A percentile compares a stretch with the other conserved stretches of the same genome.
Conservation (phyloP, 2,329 filamentous ascomycete species). For the Volutella citrinella region DNA sequence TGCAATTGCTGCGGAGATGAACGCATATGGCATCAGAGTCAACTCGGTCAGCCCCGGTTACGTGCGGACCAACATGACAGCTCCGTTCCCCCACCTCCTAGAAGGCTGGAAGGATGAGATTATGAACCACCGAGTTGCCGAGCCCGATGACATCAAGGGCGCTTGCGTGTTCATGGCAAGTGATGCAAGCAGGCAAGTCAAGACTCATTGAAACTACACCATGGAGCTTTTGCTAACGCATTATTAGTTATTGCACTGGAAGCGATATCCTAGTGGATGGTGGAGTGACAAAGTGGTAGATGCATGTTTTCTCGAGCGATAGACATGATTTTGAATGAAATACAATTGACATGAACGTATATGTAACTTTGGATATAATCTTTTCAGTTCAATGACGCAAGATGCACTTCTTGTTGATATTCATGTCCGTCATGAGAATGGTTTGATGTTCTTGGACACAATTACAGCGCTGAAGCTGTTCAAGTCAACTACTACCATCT, state of each 20-base stretch:
- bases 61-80: slow-evolving; percentile 42
- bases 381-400: too few relatives aligned
- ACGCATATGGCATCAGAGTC: slow-evolving; percentile 41
- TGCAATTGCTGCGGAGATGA: slow-evolving; percentile 22
- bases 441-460: too few relatives aligned
- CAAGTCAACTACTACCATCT: too few relatives aligned
- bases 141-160: slow-evolving; percentile 48
- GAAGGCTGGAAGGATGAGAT: slow-evolving; percentile 48
- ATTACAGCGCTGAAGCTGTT: too few relatives aligned
- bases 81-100: slow-evolving; percentile 42
- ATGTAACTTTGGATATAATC: too few relatives aligned
- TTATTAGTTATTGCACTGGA: slow-evolving; percentile 34
- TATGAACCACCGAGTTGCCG: slow-evolving; percentile 44
- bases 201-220: neutral
- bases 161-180: slow-evolving; percentile 46
- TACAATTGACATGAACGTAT: too few relatives aligned
- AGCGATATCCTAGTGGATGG: slow-evolving; percentile 45
- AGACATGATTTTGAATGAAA: slow-evolving; percentile 15
- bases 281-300: slow-evolving; percentile 39
- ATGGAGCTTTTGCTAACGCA: neutral
- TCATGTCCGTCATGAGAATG: too few relatives aligned
- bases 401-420: too few relatives aligned
- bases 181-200: slow-evolving; percentile 43
- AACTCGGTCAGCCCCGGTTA: slow-evolving; percentile 47
- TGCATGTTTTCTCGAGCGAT: too few relatives aligned